These are phyloP conservation scores for Tricholoma saponaceum DNA, from an alignment of 768 basidiomycete genomes.

Conservation along the genomic window DNA sequence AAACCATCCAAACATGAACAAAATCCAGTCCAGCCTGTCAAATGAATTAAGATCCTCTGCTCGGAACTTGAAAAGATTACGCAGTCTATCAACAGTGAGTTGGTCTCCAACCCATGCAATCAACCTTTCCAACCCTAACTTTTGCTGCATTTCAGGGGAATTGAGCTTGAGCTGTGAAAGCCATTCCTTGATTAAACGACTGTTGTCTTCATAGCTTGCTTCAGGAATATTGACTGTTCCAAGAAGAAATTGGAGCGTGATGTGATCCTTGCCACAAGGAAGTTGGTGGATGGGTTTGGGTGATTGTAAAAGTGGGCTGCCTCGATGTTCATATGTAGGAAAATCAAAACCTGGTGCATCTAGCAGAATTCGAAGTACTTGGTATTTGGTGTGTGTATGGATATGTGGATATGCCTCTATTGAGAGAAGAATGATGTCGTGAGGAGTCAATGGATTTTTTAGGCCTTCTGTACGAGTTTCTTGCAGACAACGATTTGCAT, in stretches of 20 bases:
- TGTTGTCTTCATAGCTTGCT: slow-evolving; percentile 36
- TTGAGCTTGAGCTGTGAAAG: slow-evolving; percentile 22
- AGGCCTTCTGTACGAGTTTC: slow-evolving; percentile 16
- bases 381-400: slow-evolving; percentile 9
- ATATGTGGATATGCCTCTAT: slow-evolving; percentile 10
- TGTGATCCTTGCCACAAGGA: slow-evolving; percentile 20
- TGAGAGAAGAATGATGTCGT: slow-evolving; percentile 19
- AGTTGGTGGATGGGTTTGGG: slow-evolving; percentile 21
- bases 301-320: slow-evolving; percentile 12
- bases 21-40: slow-evolving; percentile 32
- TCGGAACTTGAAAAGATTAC: slow-evolving; percentile 30
- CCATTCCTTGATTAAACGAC: slow-evolving; percentile 23
- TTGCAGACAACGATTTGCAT: slow-evolving; percentile 17
- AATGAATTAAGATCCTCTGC: slow-evolving; percentile 34
- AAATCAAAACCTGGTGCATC: slow-evolving; percentile 26
- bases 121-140: slow-evolving; percentile 17
- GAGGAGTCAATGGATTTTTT: slow-evolving; percentile 17
- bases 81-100: slow-evolving; percentile 33
- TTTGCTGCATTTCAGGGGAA: slow-evolving; percentile 15
- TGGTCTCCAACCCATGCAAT: slow-evolving; percentile 33
- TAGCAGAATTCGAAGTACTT: slow-evolving; percentile 23
- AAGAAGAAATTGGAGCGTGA: slow-evolving; percentile 30
- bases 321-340: slow-evolving; percentile 16
- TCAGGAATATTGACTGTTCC: slow-evolving; percentile 32
- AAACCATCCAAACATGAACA: slow-evolving; percentile 35